A percentile compares a stretch with the other conserved stretches of the same genome.
phyloP scores from a whole-genome alignment of 2,329 filamentous ascomycete species.

The Knoxdaviesia proteae region DNA sequence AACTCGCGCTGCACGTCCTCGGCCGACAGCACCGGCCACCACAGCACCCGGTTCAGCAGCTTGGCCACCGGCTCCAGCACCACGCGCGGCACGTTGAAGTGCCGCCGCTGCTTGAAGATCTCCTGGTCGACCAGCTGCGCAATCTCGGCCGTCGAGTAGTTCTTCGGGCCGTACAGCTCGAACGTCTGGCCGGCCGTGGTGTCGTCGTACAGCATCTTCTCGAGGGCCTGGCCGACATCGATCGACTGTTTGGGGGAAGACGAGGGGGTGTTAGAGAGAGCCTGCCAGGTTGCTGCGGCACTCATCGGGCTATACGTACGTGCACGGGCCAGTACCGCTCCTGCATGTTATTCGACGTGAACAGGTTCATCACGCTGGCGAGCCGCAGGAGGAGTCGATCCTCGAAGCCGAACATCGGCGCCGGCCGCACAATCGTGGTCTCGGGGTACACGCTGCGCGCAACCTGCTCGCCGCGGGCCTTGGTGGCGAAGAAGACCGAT shows the following conservation, averaged over 20 bases:
- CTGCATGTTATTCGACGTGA: conserved; percentile 85
- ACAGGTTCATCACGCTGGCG: conserved; percentile 56
- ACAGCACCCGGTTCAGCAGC: conserved; percentile 61
- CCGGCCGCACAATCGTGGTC: conserved; percentile 86
- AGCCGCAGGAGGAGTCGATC: conserved; percentile 78
- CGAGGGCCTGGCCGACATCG: conserved; percentile 75
- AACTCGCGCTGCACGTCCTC: conserved; percentile 87
- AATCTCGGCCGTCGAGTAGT: conserved; percentile 80
- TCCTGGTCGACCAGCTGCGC: conserved; percentile 75
- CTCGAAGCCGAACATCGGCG: conserved; percentile 87
- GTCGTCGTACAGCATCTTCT: conserved; percentile 81
- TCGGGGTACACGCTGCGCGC: conserved; percentile 84
- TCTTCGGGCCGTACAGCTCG: conserved; percentile 82
- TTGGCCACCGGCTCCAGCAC: conserved; percentile 56
- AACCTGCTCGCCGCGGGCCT: conserved; percentile 66
- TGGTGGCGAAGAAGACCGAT: conserved; percentile 81
- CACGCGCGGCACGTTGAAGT: conserved; percentile 75
- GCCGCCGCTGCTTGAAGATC: conserved; percentile 72
- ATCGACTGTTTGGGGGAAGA: conserved; percentile 35
- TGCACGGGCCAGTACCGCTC: conserved; percentile 85
- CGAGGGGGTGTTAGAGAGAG: background rate
- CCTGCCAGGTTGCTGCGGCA: too few relatives aligned
- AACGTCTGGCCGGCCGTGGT: conserved; percentile 75
- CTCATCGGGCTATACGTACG: conserved; percentile 23
- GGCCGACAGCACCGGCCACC: conserved; percentile 69